Conservation (phyloP, 345 rosid species). For the Zanthoxylum bungeanum region DNA sequence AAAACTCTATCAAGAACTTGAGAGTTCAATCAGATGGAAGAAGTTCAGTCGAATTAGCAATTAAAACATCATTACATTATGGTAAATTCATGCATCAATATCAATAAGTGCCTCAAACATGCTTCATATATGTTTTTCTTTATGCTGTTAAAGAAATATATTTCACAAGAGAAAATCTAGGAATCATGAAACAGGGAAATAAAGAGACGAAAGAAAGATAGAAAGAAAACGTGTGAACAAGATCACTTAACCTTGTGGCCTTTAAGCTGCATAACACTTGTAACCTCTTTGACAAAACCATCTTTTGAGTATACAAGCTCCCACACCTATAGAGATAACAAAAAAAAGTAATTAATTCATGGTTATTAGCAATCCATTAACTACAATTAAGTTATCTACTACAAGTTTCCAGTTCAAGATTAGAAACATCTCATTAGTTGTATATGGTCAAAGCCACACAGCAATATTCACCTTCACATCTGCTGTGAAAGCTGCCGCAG, state of each 20-base stretch:
- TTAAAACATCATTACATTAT: neutral
- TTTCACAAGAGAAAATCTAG: neutral
- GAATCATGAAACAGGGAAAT: neutral
- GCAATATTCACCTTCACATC: conserved; percentile 77
- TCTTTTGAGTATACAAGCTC: conserved; percentile 92
- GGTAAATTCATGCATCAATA: neutral
- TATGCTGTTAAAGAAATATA: neutral
- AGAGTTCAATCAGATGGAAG: neutral
- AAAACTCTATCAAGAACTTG: neutral
- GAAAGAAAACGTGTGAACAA: neutral
- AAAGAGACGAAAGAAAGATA: neutral
- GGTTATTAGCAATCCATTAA: conserved; percentile 10
- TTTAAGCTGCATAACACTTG: conserved; percentile 93
- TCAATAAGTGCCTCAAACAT: neutral
- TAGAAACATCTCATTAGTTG: neutral
- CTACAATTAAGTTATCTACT: neutral
- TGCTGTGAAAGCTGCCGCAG: conserved; percentile 99
- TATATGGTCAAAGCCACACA: neutral
- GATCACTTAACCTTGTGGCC: conserved; percentile 71
- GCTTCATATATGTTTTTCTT: neutral
- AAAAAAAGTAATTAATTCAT: conserved; percentile 13
- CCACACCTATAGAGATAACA: conserved; percentile 66
- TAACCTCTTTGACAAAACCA: conserved; percentile 90
- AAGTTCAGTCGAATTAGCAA: neutral
- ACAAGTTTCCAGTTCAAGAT: neutral